Base-by-base conservation (phyloP, 2,329 filamentous ascomycete species). In the Colletotrichum gloeosporioides region DNA sequence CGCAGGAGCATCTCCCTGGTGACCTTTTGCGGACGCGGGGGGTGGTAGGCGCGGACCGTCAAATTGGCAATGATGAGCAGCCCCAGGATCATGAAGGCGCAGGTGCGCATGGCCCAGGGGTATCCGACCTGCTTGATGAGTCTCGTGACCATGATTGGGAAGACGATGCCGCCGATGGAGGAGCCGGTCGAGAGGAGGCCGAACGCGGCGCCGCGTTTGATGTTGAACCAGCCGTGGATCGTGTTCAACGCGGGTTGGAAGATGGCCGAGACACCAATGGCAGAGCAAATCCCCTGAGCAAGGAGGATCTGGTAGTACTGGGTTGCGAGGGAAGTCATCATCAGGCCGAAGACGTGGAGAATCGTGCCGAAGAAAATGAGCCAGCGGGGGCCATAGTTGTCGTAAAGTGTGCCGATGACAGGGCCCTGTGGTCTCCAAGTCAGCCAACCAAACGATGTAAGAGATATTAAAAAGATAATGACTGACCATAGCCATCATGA, bases 321-420 rank as follows among this genome's bases (percentile, higher is more conserved):
- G 0, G 77, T 83, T n/a, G 80, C 79, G 9, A 93, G 82, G 9
- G 87, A 89, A 0, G 90, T 87, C 91, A 93, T 92, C 90, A 94
- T 93, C 7, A 93, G 80, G 3, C 90, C 89, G 71, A 93, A 89
- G 18, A 93, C 88, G 71, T 92, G 89, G 39, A 92, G 80, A 69
- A 92, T 82, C 0, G 86, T 88, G 18, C 91, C 91, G 15, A 81
- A 80, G 1, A 91, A 39, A 2, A 93, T 81, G 1, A 94, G 83
- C 63, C 85, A 88, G 32, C 89, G 87, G 0, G 93, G 91, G 0
- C 93, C 93, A 73, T 91, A 90, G 72, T 86, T 90, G 79, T 95
- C 93, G 78, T 89, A 94, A 0, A 93, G 73, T 36, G 87, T 89
- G 3, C 93, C 93, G n/a, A 92, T 88, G 9, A 94, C 79, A 0